Evolutionary conservation across 2,329 filamentous ascomycete genomes (phyloP).

Genomic region (Sporothrix euskadiensis): DNA sequence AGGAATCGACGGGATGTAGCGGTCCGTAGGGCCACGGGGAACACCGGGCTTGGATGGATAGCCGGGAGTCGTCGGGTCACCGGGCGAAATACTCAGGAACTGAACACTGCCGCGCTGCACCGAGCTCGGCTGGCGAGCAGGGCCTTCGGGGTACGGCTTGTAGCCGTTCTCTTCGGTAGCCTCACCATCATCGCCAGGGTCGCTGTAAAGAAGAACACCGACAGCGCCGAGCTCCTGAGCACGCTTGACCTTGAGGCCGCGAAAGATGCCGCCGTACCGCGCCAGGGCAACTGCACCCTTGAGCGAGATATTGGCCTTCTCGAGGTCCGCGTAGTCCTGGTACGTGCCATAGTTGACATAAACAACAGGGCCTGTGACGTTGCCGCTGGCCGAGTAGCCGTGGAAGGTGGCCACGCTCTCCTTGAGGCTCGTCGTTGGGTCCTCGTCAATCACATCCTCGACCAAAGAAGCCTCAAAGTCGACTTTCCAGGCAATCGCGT

Average conservation of each 20-base stretch:
- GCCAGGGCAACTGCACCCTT: slow-evolving; percentile 83
- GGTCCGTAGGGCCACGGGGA: slow-evolving; percentile 69
- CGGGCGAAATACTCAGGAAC: slow-evolving; percentile 69
- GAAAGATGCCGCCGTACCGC: slow-evolving; percentile 83
- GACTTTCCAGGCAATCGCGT: slow-evolving; percentile 54
- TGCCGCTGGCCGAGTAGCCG: slow-evolving; percentile 88
- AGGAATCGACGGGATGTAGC: slow-evolving; percentile 77
- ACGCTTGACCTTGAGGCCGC: slow-evolving; percentile 88
- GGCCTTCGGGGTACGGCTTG: slow-evolving; percentile 77
- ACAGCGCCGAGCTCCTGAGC: slow-evolving; percentile 89
- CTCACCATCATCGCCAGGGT: slow-evolving; percentile 85
- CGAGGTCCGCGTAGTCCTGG: slow-evolving; percentile 78
- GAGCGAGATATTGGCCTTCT: slow-evolving; percentile 71
- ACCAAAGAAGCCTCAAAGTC: slow-evolving; percentile 78
- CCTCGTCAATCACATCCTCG: slow-evolving; percentile 82
- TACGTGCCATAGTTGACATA: slow-evolving; percentile 92
- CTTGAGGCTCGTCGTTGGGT: slow-evolving; percentile 71
- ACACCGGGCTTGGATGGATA: slow-evolving; percentile 91
- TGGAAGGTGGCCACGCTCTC: slow-evolving; percentile 87
- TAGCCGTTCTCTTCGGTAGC: slow-evolving; percentile 80
- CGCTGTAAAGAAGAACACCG: slow-evolving; percentile 80
- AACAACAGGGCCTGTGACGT: slow-evolving; percentile 83
- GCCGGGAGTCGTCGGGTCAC: slow-evolving; percentile 87
- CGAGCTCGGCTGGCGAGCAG: slow-evolving; percentile 81
- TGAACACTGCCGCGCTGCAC: slow-evolving; percentile 88